Base-by-base conservation (phyloP, 176 grass and related monocot species). In the barley (Hordeum vulgare) region DNA sequence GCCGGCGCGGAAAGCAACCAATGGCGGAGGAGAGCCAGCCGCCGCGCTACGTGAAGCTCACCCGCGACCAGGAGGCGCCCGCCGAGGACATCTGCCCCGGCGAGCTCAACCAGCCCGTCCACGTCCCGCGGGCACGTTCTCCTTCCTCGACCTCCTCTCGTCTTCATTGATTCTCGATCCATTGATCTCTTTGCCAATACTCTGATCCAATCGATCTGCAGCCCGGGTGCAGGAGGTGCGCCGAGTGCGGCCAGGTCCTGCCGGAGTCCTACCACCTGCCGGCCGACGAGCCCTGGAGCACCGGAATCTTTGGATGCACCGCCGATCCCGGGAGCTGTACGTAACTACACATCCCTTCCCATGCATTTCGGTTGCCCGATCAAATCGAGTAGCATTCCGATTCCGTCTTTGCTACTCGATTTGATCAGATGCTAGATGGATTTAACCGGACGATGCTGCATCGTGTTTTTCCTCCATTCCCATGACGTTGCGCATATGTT, bases 81-180 rank as follows among this genome's bases (percentile, higher is more conserved):
- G 42, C 73, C 54, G 91, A 98, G 80, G 93, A 96, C 73, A 98
- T 96, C 87, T 85, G 51, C 73, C 96, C 90, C 63, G 91, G 89
- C 68, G 93, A 98, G 68, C 89, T 95, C 91, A 98, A 96, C 90
- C 96, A 98, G 80, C 91, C 91, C 44, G 84, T 98, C 37, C 91
- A 86, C 61, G 91, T 98, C 53, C 93, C 93, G 9, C 87, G 94
- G 87, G 95, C 89, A 33, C 3, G 31, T 33, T 33, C 31, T 4
- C 31, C 31, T 8, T 66, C 18, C 54, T 24, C 23, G 9, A 15
- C 6, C 36, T 1, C 9, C 28, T 1, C 1, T 11, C 34, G 23
- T 4, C 4, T 9, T 31, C 26, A 3, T 42, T 26, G 7, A 73
- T 63, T 29, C 26, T 12, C 25, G 9, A 33, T 65, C 11, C n/a